Conservation (phyloP, 257 asterid species). For the Jaltomata sinuosa region DNA sequence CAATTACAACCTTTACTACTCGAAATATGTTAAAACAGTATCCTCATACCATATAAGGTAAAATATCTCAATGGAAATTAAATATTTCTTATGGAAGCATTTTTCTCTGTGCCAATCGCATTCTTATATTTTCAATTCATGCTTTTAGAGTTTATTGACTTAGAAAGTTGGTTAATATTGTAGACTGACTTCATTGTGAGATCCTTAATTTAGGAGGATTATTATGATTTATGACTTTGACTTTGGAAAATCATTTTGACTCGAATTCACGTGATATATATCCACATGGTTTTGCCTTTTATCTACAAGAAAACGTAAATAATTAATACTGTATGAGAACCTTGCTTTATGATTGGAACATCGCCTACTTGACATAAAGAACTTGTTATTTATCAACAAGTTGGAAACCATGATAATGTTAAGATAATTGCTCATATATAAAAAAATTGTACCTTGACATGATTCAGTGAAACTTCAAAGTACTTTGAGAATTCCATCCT, state of each 20-base stretch:
- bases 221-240: neutral
- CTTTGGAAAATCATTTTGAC: neutral
- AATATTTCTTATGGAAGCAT: neutral
- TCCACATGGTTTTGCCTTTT: neutral
- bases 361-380: neutral
- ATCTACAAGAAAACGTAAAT: neutral
- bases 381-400: neutral
- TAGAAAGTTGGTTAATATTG: neutral
- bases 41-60: too few species aligned
- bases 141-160: neutral
- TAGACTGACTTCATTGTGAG: neutral
- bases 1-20: too few species aligned
- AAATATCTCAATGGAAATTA: neutral
- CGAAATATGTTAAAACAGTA: too few species aligned
- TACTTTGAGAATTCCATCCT: neutral
- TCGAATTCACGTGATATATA: neutral
- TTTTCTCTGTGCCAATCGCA: neutral
- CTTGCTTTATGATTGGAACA: neutral
- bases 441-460: neutral
- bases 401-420: neutral
- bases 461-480: neutral
- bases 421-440: neutral
- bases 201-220: neutral
- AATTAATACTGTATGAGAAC: neutral
- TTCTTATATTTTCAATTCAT: neutral